phyloP scores from a whole-genome alignment of 1,284 basidiomycete genomes.

The Ustilago hordei region DNA sequence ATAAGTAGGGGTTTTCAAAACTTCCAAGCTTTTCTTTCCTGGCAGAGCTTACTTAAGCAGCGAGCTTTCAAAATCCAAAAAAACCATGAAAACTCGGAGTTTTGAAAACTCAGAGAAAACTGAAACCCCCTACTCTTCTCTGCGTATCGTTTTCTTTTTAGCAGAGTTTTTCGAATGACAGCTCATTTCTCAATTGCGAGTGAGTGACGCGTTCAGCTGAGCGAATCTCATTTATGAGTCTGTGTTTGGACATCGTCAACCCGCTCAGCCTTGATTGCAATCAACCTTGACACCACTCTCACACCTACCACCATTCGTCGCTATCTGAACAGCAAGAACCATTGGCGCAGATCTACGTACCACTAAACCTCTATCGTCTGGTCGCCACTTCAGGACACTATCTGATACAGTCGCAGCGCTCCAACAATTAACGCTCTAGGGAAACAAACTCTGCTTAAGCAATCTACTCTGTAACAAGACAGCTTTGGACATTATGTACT shows the following conservation, averaged over 20 bases:
- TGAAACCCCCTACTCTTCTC: no score
- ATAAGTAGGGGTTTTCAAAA: no score
- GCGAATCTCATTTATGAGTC: background rate
- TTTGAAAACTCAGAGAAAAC: no score
- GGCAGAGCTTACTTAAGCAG: no score
- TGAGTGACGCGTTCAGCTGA: constrained; percentile 3
- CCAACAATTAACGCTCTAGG: background rate
- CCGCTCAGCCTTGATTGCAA: background rate
- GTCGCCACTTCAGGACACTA: background rate
- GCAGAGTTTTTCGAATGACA: background rate
- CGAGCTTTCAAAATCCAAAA: no score
- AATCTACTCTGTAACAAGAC: no score
- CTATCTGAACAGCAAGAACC: background rate
- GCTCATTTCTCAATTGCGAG: background rate
- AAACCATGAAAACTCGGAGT: no score
- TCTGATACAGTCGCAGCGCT: background rate
- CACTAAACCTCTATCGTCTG: background rate
- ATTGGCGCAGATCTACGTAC: background rate
- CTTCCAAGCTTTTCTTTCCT: no score
- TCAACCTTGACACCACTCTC: background rate
- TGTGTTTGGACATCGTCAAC: background rate
- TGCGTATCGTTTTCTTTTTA: no score
- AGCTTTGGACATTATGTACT: constrained; percentile 23
- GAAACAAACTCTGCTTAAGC: no score
- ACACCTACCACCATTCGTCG: background rate